phyloP scores from a whole-genome alignment of 257 asterid species.

The Solanum microdontum region DNA sequence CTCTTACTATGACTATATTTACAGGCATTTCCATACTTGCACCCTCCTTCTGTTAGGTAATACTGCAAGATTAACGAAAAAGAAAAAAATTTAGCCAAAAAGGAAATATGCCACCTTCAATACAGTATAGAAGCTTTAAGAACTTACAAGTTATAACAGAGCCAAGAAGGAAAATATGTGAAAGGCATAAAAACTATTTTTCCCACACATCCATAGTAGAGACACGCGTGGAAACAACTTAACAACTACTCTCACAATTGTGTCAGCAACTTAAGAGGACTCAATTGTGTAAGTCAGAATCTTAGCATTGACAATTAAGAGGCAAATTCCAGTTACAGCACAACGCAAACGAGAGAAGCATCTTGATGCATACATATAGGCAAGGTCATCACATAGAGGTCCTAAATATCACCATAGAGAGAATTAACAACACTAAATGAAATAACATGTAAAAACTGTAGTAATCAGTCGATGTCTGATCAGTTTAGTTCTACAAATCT shows the following conservation, averaged over 20 bases:
- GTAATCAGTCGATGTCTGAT: background rate
- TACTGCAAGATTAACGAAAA: constrained; percentile 38
- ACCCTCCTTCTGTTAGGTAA: constrained; percentile 58
- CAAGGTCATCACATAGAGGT: background rate
- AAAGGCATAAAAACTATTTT: background rate
- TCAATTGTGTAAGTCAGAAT: background rate
- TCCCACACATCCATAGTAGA: background rate
- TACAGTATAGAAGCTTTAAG: background rate
- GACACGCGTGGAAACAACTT: background rate
- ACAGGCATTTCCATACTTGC: constrained; percentile 64
- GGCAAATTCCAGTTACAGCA: background rate
- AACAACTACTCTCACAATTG: background rate
- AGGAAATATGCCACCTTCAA: background rate
- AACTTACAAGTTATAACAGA: background rate
- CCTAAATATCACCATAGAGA: background rate
- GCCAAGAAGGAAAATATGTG: background rate
- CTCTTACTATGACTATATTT: constrained; percentile 45
- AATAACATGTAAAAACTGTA: background rate
- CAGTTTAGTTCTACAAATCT: background rate
- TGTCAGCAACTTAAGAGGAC: background rate
- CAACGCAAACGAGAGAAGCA: background rate
- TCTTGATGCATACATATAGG: background rate
- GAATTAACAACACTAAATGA: background rate
- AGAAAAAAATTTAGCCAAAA: background rate
- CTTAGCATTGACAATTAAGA: background rate